A percentile compares a stretch with the other conserved stretches of the same genome.
Evolutionary conservation across 352 stramenopile species (phyloP).

Genomic region (Phytophthora sp.): DNA sequence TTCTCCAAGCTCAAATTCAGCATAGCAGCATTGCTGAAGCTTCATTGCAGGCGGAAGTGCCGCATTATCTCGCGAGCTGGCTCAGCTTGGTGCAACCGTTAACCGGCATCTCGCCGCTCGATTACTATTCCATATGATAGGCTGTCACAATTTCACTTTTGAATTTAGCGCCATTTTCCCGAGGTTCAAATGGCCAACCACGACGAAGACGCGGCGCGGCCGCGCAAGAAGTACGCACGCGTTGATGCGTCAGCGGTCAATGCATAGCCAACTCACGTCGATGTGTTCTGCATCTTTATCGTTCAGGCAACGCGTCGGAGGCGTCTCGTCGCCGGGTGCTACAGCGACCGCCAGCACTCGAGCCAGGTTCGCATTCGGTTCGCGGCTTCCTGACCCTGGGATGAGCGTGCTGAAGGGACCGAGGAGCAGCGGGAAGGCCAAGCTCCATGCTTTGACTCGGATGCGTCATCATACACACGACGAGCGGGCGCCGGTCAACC

Average conservation of each 20-base stretch:
- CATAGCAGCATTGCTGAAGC: neutral
- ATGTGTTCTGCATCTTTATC: neutral
- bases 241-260: neutral
- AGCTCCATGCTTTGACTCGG: neutral
- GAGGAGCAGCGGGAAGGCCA: constrained; percentile 7
- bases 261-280: neutral
- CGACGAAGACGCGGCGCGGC: constrained; percentile 18
- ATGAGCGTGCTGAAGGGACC: constrained; percentile 15
- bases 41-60: neutral
- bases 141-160: constrained; percentile 19
- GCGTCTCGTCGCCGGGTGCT: neutral
- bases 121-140: constrained; percentile 44
- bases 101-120: constrained; percentile 54
- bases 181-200: constrained; percentile 2
- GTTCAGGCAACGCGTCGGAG: constrained; percentile 28
- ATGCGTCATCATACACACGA: constrained; percentile 6
- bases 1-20: constrained; percentile 49
- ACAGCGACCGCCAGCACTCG: neutral
- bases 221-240: constrained; percentile 37
- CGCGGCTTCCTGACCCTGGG: constrained; percentile 21
- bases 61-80: constrained; percentile 69
- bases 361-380: constrained; percentile 41
- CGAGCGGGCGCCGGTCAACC: neutral
- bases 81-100: constrained; percentile 77
- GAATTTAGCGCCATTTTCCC: constrained; percentile 16